Base-by-base conservation (phyloP, 257 asterid species). In the Salvia splendens region DNA sequence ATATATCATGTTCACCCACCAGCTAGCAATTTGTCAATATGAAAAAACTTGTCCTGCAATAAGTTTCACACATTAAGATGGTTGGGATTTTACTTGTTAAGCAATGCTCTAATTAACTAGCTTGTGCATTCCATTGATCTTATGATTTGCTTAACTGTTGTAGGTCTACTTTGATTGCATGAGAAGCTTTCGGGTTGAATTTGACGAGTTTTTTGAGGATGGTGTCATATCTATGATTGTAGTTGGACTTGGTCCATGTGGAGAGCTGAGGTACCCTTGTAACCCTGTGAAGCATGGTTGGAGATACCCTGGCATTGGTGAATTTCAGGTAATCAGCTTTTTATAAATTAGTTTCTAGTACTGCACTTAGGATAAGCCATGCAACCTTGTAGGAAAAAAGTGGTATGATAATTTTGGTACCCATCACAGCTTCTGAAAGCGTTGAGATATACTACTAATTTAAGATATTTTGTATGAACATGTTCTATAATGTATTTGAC, bases 121-220 rank as follows among this genome's bases (percentile, higher is more conserved):
- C 60, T 73, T 56, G 61, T 54, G 17, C 30, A 15, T 67, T 61
- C 57, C 57, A 57, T 51, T 54, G 58, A 60, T 41, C 70, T 61
- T 38, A 55, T 70, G 5, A 48, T 46, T 58, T 75, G 67, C 75
- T 76, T 71, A 65, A 71, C 54, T 82, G 68, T 14, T 84, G 82
- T 77, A 90, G 97, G 96, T 91, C 66, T 91, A 91, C 83, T 91
- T 86, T 76, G 97, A 91, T 67, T 91, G 71, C 77, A 91, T 91
- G 96, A 82, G 97, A 83, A 87, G 96, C 84, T 91, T 91, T 69
- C 95, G 97, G 63, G 91, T 82, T 71, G 97, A 86, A 78, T 86
- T 88, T 73, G 81, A 85, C 24, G 95, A 88, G 70, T 84, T 83
- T 70, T 88, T 91, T 75, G 97, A 80, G 75, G 85, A 80, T 45